phyloP scores from a whole-genome alignment of 768 basidiomycete genomes.

The Gymnopilus dilepis region DNA sequence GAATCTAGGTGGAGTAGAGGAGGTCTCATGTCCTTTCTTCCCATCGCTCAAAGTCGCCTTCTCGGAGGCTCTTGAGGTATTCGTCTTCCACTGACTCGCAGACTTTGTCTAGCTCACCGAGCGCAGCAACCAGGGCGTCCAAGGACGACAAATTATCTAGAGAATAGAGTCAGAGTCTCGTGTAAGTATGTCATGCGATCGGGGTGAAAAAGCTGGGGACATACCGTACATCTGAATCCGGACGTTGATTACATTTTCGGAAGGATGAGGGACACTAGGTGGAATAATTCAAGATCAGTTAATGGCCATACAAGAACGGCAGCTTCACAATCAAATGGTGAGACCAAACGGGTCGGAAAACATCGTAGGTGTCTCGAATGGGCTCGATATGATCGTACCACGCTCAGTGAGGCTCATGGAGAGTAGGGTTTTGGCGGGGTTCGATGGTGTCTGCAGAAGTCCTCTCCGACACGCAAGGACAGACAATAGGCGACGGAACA shows the following conservation, averaged over 20 bases:
- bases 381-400: no score
- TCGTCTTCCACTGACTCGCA: conserved; percentile 72
- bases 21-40: conserved; percentile 61
- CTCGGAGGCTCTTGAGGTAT: conserved; percentile 64
- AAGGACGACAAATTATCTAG: conserved; percentile 88
- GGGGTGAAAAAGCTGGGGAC: conserved; percentile 35
- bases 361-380: no score
- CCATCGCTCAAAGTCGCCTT: conserved; percentile 67
- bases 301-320: no score
- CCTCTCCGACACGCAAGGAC: not conserved
- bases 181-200: conserved; percentile 2
- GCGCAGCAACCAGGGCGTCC: conserved; percentile 75
- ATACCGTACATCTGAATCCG: conserved; percentile 99
- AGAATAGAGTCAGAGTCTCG: not conserved
- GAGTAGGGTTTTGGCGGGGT: no score
- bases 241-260: conserved; percentile 93
- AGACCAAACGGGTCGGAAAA: not conserved
- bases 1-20: not conserved
- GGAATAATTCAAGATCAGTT: no score
- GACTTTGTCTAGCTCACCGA: conserved; percentile 78
- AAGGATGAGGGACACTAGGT: conserved; percentile 96
- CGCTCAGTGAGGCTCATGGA: no score
- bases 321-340: no score
- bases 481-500: conserved; percentile 3
- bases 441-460: no score